Base-by-base conservation (phyloP, 495 filamentous ascomycete genomes). In the Trichoderma erinaceum region DNA sequence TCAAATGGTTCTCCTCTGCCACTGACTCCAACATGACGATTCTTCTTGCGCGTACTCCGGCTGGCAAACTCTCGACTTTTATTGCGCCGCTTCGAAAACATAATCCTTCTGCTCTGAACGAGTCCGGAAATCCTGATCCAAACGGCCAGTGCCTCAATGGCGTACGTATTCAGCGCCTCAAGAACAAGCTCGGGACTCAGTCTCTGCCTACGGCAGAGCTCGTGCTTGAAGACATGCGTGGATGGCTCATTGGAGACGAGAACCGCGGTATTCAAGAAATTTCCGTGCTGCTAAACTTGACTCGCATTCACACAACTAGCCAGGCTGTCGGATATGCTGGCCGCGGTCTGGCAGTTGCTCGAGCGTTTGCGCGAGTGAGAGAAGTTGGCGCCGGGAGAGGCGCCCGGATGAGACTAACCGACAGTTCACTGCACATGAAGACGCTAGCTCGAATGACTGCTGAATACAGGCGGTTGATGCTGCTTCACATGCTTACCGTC, bases 1-100 rank as follows among this genome's bases (percentile, higher is more conserved):
- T 90, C 80, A 91, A 92, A 71, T 92, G 88, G 83, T 92, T 93
- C 76, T 90, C 87, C 4, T 88, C 85, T 0, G 89, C 89, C 0
- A 91, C 89, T 0, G 90, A 92, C 77, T 84, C 87, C 3, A 79
- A 90, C 66, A 85, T 90, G 79, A 79, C 88, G 18, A 80, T 92
- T 15, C 76, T 90, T 16, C 83, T 93, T 4, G 90, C 90, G 18
- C 84, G 83, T 68, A 89, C 75, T 11, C 75, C 70, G 16, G 82
- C 79, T n/a, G 61, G 61, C 15, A 78, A 83, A 25, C 77, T 92
- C 1, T 87, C 84, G 68, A 83, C 88, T 1, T 92, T 92, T 77
- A 82, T 86, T 61, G 88, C 87, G 4, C 90, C 90, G 0, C 85
- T 87, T 72, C 80, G 83, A 32, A 82, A 83, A 0, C 77, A 79